Percentiles rank a stretch among this genome's conserved stretches.
Conservation (phyloP, 225 moss, liverwort and hornwort genomes). For the Asterella californica region DNA sequence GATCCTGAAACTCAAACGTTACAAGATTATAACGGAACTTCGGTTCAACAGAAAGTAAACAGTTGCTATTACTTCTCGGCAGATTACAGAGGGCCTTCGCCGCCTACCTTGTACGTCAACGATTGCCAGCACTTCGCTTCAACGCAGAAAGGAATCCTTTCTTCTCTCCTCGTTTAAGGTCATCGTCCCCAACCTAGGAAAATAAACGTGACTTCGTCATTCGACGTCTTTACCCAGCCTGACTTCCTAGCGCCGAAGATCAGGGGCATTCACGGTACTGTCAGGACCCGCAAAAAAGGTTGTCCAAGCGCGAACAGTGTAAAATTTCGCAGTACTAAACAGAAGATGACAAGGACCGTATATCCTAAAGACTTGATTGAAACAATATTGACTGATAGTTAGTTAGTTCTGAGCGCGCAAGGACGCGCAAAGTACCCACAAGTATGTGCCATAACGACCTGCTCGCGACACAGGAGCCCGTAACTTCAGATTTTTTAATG, state of each 20-base stretch:
- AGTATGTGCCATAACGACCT: neutral
- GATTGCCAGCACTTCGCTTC: constrained; percentile 43
- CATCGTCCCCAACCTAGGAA: constrained; percentile 38
- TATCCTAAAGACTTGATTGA: too few species aligned
- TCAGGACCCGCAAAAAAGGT: too few species aligned
- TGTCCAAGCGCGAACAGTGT: too few species aligned
- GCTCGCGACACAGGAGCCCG: neutral
- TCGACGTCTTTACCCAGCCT: neutral
- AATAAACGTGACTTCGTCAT: neutral
- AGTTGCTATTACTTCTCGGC: neutral
- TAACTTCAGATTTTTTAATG: too few species aligned
- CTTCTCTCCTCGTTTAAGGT: constrained; percentile 36
- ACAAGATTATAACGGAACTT: neutral
- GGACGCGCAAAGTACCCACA: too few species aligned
- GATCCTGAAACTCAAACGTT: neutral
- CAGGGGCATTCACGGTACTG: neutral
- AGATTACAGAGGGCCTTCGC: too few species aligned
- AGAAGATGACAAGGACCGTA: too few species aligned
- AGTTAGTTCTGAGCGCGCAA: too few species aligned
- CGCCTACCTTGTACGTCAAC: constrained; percentile 23
- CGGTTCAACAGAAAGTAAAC: neutral
- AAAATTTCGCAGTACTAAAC: too few species aligned
- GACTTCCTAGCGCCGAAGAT: neutral
- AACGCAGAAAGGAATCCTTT: constrained; percentile 47
- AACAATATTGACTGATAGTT: too few species aligned